Evolutionary conservation across 768 basidiomycete species (phyloP).

Genomic region (Tricholomella constricta): DNA sequence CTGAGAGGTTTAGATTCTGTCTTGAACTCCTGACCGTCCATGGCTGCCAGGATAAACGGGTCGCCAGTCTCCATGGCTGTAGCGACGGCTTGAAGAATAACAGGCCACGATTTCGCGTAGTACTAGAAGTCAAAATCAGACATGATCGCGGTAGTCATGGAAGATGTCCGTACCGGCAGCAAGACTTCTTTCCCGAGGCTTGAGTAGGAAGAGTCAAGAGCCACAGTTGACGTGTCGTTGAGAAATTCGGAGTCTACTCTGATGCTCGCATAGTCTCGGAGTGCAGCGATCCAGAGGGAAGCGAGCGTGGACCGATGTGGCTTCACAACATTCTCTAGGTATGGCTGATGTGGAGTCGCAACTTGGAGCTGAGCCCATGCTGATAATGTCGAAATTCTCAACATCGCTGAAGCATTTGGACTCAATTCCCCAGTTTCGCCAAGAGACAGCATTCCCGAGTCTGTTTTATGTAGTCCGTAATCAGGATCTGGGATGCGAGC

Average conservation of each 20-base stretch:
- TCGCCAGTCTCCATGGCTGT: slow-evolving; percentile 74
- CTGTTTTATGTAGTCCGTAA: slow-evolving; percentile 44
- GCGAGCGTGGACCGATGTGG: slow-evolving; percentile 77
- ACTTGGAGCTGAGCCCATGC: slow-evolving; percentile 95
- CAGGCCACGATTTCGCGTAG: slow-evolving; percentile 79
- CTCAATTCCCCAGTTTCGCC: slow-evolving; percentile 87
- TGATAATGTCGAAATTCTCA: slow-evolving; percentile 87
- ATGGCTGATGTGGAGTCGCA: slow-evolving; percentile 70
- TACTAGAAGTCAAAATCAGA: slow-evolving; percentile 54
- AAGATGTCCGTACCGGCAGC: slow-evolving; percentile 65
- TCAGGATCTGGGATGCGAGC: not conserved
- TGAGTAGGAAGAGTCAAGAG: slow-evolving; percentile 81
- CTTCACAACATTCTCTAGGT: slow-evolving; percentile 78
- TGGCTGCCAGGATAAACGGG: slow-evolving; percentile 69
- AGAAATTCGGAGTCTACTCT: slow-evolving; percentile 86
- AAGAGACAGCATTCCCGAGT: slow-evolving; percentile 79
- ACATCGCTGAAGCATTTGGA: slow-evolving; percentile 93
- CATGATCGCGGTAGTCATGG: not conserved
- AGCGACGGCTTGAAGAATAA: slow-evolving; percentile 84
- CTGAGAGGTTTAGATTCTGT: slow-evolving; percentile 25
- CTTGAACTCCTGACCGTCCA: slow-evolving; percentile 68
- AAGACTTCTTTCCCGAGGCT: slow-evolving; percentile 90
- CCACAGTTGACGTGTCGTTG: slow-evolving; percentile 71
- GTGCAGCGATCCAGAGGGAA: slow-evolving; percentile 82
- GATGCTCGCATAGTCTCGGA: slow-evolving; percentile 92